A percentile compares a stretch with the other conserved stretches of the same genome.
Conservation (phyloP, 345 rosid genomes). For the Eucalyptus dawsonii region DNA sequence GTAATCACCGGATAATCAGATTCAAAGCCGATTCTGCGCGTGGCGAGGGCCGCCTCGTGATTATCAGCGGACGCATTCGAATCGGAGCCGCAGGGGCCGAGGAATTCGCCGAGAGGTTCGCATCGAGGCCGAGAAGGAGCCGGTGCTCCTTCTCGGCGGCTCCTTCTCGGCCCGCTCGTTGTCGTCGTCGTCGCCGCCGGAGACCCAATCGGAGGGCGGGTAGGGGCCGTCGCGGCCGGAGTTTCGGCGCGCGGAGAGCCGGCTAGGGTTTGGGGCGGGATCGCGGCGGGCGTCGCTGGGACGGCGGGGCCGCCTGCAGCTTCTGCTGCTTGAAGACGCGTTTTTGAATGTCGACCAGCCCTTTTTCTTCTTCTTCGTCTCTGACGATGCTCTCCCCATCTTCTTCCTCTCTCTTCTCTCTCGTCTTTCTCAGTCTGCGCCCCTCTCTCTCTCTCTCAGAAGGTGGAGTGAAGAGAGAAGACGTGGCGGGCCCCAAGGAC, state of each 20-base stretch:
- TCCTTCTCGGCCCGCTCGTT: slow-evolving; percentile 55
- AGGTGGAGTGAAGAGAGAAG: too few relatives aligned
- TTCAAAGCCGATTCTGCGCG: too few relatives aligned
- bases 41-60: background rate
- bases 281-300: background rate
- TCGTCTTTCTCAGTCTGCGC: too few relatives aligned
- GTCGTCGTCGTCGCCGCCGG: background rate
- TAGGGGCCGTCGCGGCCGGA: slow-evolving; percentile 12
- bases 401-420: background rate
- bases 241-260: slow-evolving; percentile 47
- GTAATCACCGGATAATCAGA: too few relatives aligned
- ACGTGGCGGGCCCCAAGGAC: too few relatives aligned
- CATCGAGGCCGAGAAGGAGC: slow-evolving; percentile 51
- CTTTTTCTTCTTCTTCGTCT: slow-evolving; percentile 86
- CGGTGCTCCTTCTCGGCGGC: slow-evolving; percentile 49
- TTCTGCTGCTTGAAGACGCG: slow-evolving; percentile 60
- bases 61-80: slow-evolving; percentile 21
- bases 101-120: background rate
- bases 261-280: slow-evolving; percentile 5
- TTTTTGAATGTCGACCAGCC: slow-evolving; percentile 91
- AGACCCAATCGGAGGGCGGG: slow-evolving; percentile 8
- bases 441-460: background rate
- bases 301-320: background rate
- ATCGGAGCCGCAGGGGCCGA: slow-evolving; percentile 20
- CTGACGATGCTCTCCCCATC: slow-evolving; percentile 18